Evolutionary conservation across 1,284 basidiomycete species (phyloP).

Genomic region (Violaceomyces palustris): DNA sequence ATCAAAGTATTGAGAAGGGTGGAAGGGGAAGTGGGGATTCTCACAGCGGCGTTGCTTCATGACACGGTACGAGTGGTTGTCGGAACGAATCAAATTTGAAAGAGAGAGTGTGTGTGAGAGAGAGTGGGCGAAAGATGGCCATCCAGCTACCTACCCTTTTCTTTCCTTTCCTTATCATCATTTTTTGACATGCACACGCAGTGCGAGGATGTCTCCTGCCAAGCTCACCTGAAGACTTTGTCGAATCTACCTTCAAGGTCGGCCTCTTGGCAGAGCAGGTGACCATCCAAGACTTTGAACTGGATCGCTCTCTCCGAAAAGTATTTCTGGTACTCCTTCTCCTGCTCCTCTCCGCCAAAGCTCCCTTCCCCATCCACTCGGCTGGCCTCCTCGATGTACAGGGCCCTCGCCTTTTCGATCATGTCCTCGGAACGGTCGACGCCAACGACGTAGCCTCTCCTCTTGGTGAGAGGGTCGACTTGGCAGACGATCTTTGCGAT

Average conservation of each 20-base stretch:
- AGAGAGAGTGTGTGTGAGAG: background rate
- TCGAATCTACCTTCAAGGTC: slow-evolving; percentile 2
- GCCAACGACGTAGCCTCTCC: slow-evolving; percentile 9
- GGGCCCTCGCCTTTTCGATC: slow-evolving; percentile 9
- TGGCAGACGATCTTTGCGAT: slow-evolving; percentile 1
- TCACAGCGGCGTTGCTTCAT: background rate
- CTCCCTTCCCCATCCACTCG: too few species aligned
- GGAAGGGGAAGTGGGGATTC: background rate
- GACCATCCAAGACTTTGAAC: slow-evolving; percentile 9
- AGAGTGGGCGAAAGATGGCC: background rate
- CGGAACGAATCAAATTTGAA: background rate
- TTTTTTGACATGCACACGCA: background rate
- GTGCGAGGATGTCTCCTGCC: background rate
- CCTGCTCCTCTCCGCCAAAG: background rate
- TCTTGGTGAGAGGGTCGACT: background rate
- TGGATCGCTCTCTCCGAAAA: background rate
- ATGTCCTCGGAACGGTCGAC: slow-evolving; percentile 19
- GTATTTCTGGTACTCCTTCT: background rate
- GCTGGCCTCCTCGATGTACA: background rate
- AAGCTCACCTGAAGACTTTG: slow-evolving; percentile 29
- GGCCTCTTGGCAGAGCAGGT: slow-evolving; percentile 1
- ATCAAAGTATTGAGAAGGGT: background rate
- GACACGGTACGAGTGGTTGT: background rate
- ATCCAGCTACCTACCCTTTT: background rate
- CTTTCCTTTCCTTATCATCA: background rate